These are phyloP conservation scores for Alternaria brassicicola DNA, from an alignment of 2,329 filamentous ascomycete species.

Conservation along the genomic window DNA sequence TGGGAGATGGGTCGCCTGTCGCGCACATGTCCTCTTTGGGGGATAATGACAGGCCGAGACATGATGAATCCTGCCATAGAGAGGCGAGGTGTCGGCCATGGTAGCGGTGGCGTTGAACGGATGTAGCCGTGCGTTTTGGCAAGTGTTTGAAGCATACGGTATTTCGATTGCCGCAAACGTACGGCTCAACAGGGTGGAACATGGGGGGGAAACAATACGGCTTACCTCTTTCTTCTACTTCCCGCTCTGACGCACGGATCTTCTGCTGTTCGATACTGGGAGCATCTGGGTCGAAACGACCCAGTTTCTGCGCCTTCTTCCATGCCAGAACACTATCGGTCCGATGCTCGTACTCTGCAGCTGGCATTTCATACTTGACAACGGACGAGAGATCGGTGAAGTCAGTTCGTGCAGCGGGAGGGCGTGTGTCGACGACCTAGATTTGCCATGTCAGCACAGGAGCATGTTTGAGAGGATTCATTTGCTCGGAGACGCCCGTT, in stretches of 20 bases:
- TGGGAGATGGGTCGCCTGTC: constrained; percentile 5
- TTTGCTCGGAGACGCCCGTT: constrained; percentile 22
- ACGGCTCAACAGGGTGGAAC: constrained; percentile 21
- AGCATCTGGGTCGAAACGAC: constrained; percentile 89
- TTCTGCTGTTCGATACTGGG: constrained; percentile 75
- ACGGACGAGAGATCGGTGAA: constrained; percentile 81
- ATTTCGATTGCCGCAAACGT: constrained; percentile 20
- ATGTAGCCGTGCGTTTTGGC: constrained; percentile 27
- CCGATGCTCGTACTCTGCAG: constrained; percentile 82
- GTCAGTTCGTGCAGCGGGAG: constrained; percentile 75
- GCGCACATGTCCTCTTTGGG: constrained; percentile 10
- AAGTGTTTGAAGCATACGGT: constrained; percentile 22
- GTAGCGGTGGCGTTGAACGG: constrained; percentile 6
- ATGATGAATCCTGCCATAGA: constrained; percentile 14
- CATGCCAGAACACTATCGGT: constrained; percentile 88
- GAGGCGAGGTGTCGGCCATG: background rate
- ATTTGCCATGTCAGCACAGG: constrained; percentile 27
- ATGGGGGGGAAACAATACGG: constrained; percentile 19
- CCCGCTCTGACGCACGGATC: constrained; percentile 69
- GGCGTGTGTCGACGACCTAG: constrained; percentile 81
- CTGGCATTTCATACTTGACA: constrained; percentile 89
- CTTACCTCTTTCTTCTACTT: constrained; percentile 72
- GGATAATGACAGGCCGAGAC: constrained; percentile 31
- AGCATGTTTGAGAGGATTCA: constrained; percentile 18
- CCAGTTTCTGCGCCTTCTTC: constrained; percentile 95